These are phyloP conservation scores for Myriosclerotinia scirpicola DNA, from an alignment of 2,329 filamentous ascomycete species.

Conservation along the genomic window DNA sequence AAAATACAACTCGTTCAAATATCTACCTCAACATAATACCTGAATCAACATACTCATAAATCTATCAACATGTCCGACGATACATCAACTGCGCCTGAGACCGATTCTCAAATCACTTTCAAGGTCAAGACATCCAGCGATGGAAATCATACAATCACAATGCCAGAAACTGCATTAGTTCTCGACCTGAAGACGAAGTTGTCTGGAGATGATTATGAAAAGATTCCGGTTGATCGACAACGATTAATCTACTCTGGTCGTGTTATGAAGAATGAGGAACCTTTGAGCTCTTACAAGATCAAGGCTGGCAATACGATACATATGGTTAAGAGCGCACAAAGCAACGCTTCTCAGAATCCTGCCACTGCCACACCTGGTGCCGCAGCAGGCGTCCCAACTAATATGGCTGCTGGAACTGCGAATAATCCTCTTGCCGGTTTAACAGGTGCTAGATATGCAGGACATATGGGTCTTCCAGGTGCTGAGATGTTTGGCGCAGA, in stretches of 20 bases:
- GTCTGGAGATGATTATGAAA: slow-evolving; percentile 75
- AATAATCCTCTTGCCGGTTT: slow-evolving; percentile 89
- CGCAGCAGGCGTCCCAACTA: slow-evolving; percentile 65
- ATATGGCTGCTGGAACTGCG: slow-evolving; percentile 78
- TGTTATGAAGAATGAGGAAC: slow-evolving; percentile 93
- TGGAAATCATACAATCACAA: slow-evolving; percentile 77
- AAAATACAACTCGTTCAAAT: neutral
- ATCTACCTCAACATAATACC: neutral
- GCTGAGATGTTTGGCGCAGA: slow-evolving; percentile 90
- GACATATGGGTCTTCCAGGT: slow-evolving; percentile 83
- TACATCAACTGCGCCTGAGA: slow-evolving; percentile 49
- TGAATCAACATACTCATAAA: neutral
- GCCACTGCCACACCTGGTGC: slow-evolving; percentile 45
- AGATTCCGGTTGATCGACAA: slow-evolving; percentile 84
- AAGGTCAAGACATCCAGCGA: slow-evolving; percentile 97
- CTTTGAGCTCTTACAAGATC: slow-evolving; percentile 84
- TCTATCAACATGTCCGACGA: slow-evolving; percentile 54
- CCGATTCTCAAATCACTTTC: slow-evolving; percentile 84
- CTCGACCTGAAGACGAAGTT: slow-evolving; percentile 89
- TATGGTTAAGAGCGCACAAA: slow-evolving; percentile 92
- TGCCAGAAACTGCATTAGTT: slow-evolving; percentile 73
- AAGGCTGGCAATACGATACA: slow-evolving; percentile 95
- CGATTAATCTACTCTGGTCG: slow-evolving; percentile 96
- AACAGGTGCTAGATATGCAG: slow-evolving; percentile 91
- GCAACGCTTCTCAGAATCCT: slow-evolving; percentile 54